These are phyloP conservation scores for Hypoxylon intermedium DNA, from an alignment of 495 filamentous ascomycete genomes.

Conservation along the genomic window DNA sequence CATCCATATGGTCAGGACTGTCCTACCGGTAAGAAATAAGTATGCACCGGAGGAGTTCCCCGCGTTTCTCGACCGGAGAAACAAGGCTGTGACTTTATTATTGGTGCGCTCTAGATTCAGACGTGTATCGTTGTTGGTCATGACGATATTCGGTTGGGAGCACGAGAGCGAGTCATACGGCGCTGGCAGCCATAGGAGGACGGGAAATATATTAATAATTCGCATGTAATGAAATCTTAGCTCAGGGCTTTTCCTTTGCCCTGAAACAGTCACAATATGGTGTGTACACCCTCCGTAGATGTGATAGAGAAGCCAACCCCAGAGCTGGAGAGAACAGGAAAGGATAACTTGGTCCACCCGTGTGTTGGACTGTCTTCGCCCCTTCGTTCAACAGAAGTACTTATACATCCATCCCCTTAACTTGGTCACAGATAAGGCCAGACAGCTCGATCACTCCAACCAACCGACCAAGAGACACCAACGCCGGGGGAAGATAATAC, in stretches of 20 bases:
- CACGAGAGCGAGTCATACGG: conserved; percentile 16
- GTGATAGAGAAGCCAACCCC: conserved; percentile 18
- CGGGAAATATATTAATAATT: conserved; percentile 22
- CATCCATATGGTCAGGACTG: conserved; percentile 4
- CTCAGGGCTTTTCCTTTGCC: conserved; percentile 13
- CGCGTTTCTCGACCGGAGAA: conserved; percentile 5
- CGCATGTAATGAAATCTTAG: conserved; percentile 16
- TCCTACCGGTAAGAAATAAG: conserved; percentile 3
- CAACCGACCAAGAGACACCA: not conserved
- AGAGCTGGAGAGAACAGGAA: conserved; percentile 1
- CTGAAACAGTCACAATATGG: conserved; percentile 3
- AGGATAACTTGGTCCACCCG: conserved; percentile 2
- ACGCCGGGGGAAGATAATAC: not conserved
- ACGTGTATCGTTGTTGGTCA: not conserved
- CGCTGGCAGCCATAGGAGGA: not conserved
- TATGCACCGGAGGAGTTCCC: not conserved
- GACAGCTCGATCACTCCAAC: conserved; percentile 12
- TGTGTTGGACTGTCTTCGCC: not conserved
- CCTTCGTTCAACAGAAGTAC: not conserved
- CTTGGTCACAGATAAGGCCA: conserved; percentile 4
- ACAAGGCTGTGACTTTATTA: not conserved
- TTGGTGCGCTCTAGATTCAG: not conserved
- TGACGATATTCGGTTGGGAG: conserved; percentile 1
- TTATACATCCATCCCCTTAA: conserved; percentile 6
- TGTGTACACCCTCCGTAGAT: conserved; percentile 24